Evolutionary conservation across 2,329 filamentous ascomycete genomes (phyloP), one percentile per base, ranked within the genome.

Genomic region (Aspergillus sp.): DNA sequence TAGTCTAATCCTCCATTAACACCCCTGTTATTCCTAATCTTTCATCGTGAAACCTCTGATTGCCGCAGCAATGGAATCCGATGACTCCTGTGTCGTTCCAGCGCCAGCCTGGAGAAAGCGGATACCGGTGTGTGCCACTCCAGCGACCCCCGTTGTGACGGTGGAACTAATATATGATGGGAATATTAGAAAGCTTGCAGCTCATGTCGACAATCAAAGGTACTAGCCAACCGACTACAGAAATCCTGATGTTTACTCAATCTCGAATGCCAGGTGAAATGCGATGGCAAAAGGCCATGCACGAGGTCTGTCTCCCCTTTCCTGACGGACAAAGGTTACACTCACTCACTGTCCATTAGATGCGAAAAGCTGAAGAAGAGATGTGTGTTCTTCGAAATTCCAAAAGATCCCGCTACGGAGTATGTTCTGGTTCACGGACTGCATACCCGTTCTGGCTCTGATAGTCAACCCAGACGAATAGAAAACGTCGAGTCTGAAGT

Each of bases 181-280:
- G 19, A 38, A n/a, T 16, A 17, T 1, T 31, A 72, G 69, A 72
- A 72, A 58, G 69, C 71, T 3, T 73, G 71, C 53, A 65, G 64
- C 53, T 58, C 69, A 36, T 73, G 71, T 55, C 64, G 71, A n/a
- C 61, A 63, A 29, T 72, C 70, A 1, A 74, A 74, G 58, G 70
- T 66, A 47, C 17, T 38, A n/a, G 13, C 11, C 34, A n/a, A 38
- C 34, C 5, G 16, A 6, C 7, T 51, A 49, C 21, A 47, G 17
- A 16, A 9, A 19, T 3, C 16, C 31, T 16, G 1, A 19, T 14
- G 19, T 45, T n/a, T 44, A 14, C 3, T 25, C 10, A 10, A 34
- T 19, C 6, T 42, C 40, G 16, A 6, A 21, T 13, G 11, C 16
- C 40, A 71, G 68, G 63, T 73, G 5, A 66, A 63, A 64, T 74